phyloP scores from a whole-genome alignment of 108 stramenopile genomes.

The Nannochloropsis salina region DNA sequence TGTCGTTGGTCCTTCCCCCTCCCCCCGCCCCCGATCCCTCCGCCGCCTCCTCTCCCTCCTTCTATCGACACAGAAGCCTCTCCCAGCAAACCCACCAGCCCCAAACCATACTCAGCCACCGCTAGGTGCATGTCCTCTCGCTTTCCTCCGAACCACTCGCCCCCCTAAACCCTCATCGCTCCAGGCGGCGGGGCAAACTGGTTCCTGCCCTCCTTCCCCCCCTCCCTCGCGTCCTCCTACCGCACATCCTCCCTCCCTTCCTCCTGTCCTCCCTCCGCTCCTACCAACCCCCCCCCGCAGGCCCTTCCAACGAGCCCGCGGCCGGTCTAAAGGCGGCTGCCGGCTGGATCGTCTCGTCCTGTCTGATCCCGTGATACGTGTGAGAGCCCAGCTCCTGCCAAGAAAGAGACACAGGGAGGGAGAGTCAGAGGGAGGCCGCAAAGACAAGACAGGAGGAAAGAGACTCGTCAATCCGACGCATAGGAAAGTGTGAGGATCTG shows the following conservation, averaged over 20 bases:
- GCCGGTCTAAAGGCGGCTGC: neutral
- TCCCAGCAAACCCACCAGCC: too few relatives aligned
- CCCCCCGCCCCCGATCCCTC: too few relatives aligned
- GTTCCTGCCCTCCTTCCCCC: neutral
- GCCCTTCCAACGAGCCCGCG: slow-evolving; percentile 1
- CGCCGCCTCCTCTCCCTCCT: too few relatives aligned
- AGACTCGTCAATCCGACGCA: too few relatives aligned
- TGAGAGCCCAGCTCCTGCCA: neutral
- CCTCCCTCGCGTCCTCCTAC: neutral
- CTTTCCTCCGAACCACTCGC: too few relatives aligned
- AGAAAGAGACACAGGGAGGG: neutral
- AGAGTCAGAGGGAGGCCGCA: neutral
- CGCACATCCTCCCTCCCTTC: neutral
- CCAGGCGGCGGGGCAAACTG: too few relatives aligned
- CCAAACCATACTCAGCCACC: too few relatives aligned
- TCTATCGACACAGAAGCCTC: too few relatives aligned
- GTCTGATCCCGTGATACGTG: neutral
- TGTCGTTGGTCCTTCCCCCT: too few relatives aligned
- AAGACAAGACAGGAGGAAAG: neutral
- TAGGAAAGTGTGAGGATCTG: too few relatives aligned
- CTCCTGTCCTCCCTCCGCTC: neutral
- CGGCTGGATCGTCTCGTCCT: neutral
- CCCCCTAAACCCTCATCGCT: too few relatives aligned
- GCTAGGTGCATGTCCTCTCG: neutral
- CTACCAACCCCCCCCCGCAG: neutral